Evolutionary conservation across 1,284 basidiomycete genomes (phyloP), one percentile per base, ranked within the genome.

Genomic region (Taiwanofungus camphoratus): DNA sequence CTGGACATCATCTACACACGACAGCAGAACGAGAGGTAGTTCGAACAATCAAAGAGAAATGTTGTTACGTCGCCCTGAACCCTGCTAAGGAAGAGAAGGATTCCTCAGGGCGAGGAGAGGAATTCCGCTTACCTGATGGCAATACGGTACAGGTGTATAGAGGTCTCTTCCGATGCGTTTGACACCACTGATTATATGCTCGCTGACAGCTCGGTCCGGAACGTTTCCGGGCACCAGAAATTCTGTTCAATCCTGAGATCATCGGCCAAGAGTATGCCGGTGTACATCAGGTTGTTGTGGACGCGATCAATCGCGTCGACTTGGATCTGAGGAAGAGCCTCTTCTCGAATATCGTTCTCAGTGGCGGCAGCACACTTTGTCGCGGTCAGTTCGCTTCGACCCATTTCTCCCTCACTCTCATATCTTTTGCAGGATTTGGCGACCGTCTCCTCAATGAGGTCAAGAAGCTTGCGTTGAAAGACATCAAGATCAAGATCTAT

Each of bases 401-500:
- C 9, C 11, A 6, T 30, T 13, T 16, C 16, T 11, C 7, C 16
- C 6, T 23, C 16, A 21, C 36, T n/a, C n/a, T 36, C 23, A 22
- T 42, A 31, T 44, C 36, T 15, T 39, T 20, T 46, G 11, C 56
- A 94, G 92, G 93, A 7, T 99, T 97, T 62, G 96, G 96, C 42
- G 96, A 99, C 68, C 80, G 96, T 39, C 71, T 99, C 48, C 71
- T 99, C 45, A 89, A 90, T 57, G 96, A 99, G 68, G 87, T 96
- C 41, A 98, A 98, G 74, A 93, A 90, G 68, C 71, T 97, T 36
- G 91, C 93, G n/a, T 66, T 98, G 53, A 93, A 96, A 59, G 96
- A 99, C 55, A 82, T 95, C 60, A 98, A 98, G 74, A 93, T 99
- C 68, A 97, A 97, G 73, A 99, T 99, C 58, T 97, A 92, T 56